Conservation (phyloP, 2,329 filamentous ascomycete species). For the Colletotrichum endophyticum region DNA sequence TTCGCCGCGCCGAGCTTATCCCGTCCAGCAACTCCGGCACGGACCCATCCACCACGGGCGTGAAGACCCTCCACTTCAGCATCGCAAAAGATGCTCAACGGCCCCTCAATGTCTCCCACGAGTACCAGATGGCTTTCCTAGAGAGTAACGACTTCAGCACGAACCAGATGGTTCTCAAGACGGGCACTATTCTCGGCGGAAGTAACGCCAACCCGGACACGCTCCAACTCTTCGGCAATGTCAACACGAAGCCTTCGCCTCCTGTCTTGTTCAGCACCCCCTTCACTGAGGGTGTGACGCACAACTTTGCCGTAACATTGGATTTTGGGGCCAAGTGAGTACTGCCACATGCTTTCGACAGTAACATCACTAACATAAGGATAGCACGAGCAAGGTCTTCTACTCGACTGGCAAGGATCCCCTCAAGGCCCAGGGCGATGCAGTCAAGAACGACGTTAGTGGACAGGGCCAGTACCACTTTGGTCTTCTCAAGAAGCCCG, state of each 20-base stretch:
- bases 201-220: constrained; percentile 38
- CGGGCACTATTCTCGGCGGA: constrained; percentile 54
- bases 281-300: constrained; percentile 56
- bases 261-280: constrained; percentile 54
- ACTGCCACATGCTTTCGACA: neutral
- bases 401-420: constrained; percentile 54
- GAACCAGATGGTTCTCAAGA: constrained; percentile 60
- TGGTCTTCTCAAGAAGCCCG: constrained; percentile 66
- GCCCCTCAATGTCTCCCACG: constrained; percentile 63
- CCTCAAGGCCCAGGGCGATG: constrained; percentile 51
- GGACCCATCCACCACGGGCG: constrained; percentile 54
- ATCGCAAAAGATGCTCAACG: constrained; percentile 55
- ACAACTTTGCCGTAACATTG: constrained; percentile 66
- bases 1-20: constrained; percentile 64
- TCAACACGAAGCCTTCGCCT: constrained; percentile 39
- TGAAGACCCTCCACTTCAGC: constrained; percentile 68
- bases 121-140: constrained; percentile 62
- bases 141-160: constrained; percentile 50
- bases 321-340: constrained; percentile 61
- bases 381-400: constrained; percentile 59
- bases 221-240: constrained; percentile 51
- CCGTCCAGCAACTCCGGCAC: constrained; percentile 53
- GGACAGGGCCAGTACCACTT: constrained; percentile 68
- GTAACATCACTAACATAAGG: neutral
- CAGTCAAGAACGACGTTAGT: constrained; percentile 53